Evolutionary conservation across 352 stramenopile genomes (phyloP), one percentile per base, ranked within the genome.

Genomic region (Plasmopara viticola): DNA sequence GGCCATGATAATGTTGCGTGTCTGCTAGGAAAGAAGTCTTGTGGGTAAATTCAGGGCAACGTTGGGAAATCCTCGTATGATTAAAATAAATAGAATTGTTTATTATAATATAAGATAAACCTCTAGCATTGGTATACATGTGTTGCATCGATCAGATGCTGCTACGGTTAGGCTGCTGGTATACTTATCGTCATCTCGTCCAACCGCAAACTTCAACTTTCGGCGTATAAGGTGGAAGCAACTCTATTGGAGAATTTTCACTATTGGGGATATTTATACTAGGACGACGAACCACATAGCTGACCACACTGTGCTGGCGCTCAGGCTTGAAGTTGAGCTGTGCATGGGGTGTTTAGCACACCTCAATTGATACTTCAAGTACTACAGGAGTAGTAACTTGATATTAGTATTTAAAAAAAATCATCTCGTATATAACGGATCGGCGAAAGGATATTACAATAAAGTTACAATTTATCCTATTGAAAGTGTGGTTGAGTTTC

Each of bases 1-100:
- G 56, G 60, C 14, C 62, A 62, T 30, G 44, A 60, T 14, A 49
- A 63, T 18, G 20, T 73, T 60, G 64, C 56, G 35, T 51, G 42
- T 62, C 55, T 66, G 45, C 45, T 72, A n/a, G 31, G 28, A 12
- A 17, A 10, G 12, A 38, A 42, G 18, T 31, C 1, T 14, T 38
- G 33, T 38, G 20, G 20, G 20, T 38, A 14, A 14, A 38, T 38
- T 38, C 13, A 38, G 20, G 20, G 20, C 20, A 38, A 12, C 28
- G 51, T 0, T 51, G 33, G 48, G 34, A 38, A 9, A n/a, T n/a
- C n/a, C 13, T 38, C 13, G 13, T 38, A 9, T 14, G 13, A 38
- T 14, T 9, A 1, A 38, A 38, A 38, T 38, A 14, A 38, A 14
- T 38, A 14, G 2, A n/a, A 5, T 14, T 9, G 2, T 38, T 38